Evolutionary conservation across 768 basidiomycete genomes (phyloP).

Genomic region (Wakefieldia striispora): DNA sequence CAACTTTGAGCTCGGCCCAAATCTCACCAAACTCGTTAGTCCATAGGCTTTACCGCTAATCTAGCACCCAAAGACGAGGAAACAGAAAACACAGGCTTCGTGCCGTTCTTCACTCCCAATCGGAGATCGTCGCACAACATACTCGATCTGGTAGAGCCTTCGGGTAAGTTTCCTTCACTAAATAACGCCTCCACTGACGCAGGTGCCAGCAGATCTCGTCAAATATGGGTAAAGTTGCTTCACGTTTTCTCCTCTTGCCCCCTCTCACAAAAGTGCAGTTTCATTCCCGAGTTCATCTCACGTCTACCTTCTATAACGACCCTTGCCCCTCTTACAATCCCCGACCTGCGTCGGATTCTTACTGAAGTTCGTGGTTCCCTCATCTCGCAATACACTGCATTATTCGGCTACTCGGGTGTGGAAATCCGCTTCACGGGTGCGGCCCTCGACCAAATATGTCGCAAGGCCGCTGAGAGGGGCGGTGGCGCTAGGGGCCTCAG

Average conservation of each 20-base stretch:
- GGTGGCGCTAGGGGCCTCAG: conserved; percentile 89
- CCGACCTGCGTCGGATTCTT: conserved; percentile 85
- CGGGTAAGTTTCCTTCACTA: conserved; percentile 39
- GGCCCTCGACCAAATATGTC: conserved; percentile 80
- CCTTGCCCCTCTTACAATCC: conserved; percentile 70
- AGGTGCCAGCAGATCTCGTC: conserved; percentile 58
- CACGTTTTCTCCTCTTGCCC: neutral
- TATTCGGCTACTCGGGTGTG: conserved; percentile 81
- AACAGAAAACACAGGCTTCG: conserved; percentile 31
- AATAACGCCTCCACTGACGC: neutral
- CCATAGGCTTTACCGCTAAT: conserved; percentile 80
- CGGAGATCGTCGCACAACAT: conserved; percentile 49
- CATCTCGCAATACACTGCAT: conserved; percentile 82
- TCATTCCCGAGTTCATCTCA: conserved; percentile 95
- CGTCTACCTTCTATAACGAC: conserved; percentile 92
- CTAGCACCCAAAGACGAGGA: conserved; percentile 42
- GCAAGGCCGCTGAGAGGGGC: conserved; percentile 73
- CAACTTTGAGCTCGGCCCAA: neutral
- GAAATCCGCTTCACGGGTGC: conserved; percentile 84
- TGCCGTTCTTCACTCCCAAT: conserved; percentile 82
- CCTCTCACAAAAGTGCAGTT: conserved; percentile 40
- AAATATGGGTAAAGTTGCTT: conserved; percentile 64
- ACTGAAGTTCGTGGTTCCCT: conserved; percentile 91
- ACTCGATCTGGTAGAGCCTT: conserved; percentile 71
- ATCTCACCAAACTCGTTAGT: conserved; percentile 44